A percentile compares a stretch with the other conserved stretches of the same genome.
Evolutionary conservation across 108 stramenopile genomes (phyloP).

Genomic region (Poteriospumella lacustris): DNA sequence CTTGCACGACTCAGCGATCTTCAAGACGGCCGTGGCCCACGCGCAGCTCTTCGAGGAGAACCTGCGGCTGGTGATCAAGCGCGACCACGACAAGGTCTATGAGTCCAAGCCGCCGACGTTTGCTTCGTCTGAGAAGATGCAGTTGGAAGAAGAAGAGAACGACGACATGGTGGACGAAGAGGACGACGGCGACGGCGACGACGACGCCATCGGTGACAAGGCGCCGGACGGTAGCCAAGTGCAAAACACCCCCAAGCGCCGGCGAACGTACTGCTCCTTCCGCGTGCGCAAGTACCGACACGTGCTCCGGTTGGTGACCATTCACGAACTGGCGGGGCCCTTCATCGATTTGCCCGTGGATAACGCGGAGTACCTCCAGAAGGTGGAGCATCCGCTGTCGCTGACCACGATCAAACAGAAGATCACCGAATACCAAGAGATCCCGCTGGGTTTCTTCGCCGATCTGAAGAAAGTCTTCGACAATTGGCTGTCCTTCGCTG

Average conservation of each 20-base stretch:
- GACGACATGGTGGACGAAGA: neutral
- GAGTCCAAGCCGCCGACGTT: neutral
- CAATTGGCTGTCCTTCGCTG: neutral
- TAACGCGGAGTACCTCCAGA: no score
- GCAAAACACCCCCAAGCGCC: neutral
- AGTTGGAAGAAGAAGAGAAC: neutral
- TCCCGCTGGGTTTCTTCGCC: neutral
- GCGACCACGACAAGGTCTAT: neutral
- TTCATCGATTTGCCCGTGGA: neutral
- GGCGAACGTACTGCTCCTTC: neutral
- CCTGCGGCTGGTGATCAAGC: neutral
- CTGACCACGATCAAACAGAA: neutral
- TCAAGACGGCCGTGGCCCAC: neutral
- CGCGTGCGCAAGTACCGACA: neutral
- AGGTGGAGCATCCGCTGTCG: no score
- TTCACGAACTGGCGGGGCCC: neutral
- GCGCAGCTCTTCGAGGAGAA: neutral
- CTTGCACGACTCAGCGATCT: neutral
- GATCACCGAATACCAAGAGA: neutral
- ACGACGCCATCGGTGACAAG: neutral
- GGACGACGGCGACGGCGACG: neutral
- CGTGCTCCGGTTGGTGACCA: neutral
- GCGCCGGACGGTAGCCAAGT: neutral
- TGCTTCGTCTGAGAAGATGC: neutral
- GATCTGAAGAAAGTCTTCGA: constrained; percentile 16